phyloP scores from a whole-genome alignment of 306 rosid genomes.

The Geum urbanum region DNA sequence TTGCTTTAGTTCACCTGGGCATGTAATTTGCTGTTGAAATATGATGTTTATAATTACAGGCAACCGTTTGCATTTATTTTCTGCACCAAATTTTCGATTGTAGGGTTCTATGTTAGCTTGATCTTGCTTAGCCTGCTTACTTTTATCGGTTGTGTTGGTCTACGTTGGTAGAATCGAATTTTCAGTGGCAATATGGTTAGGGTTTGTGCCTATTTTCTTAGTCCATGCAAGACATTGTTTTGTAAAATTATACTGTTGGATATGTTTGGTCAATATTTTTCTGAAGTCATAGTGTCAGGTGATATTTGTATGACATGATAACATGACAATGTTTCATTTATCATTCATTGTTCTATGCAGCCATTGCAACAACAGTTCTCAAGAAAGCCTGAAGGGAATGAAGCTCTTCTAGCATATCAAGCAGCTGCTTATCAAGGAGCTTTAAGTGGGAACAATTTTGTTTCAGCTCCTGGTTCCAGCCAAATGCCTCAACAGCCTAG shows the following conservation, averaged over 20 bases:
- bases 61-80: conserved; percentile 18
- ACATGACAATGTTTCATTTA: neutral
- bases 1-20: conserved; percentile 22
- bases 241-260: neutral
- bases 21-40: conserved; percentile 17
- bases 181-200: neutral
- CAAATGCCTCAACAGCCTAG: conserved; percentile 77
- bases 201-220: neutral
- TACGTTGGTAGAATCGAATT: neutral
- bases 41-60: conserved; percentile 11
- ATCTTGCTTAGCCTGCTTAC: neutral
- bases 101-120: conserved; percentile 14
- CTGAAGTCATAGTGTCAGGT: neutral
- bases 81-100: neutral
- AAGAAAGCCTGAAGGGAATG: conserved; percentile 85
- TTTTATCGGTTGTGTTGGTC: neutral
- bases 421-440: conserved; percentile 67
- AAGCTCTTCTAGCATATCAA: conserved; percentile 69
- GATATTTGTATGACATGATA: neutral
- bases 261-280: neutral
- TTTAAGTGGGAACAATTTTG: conserved; percentile 50
- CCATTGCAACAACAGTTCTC: conserved; percentile 71
- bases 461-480: conserved; percentile 55
- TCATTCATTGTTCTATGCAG: conserved; percentile 38
- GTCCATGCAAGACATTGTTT: neutral